Percentiles rank a stretch among this genome's conserved stretches.
Conservation (phyloP, 148 eudicot species). For the Rhododendron ferrugineum region DNA sequence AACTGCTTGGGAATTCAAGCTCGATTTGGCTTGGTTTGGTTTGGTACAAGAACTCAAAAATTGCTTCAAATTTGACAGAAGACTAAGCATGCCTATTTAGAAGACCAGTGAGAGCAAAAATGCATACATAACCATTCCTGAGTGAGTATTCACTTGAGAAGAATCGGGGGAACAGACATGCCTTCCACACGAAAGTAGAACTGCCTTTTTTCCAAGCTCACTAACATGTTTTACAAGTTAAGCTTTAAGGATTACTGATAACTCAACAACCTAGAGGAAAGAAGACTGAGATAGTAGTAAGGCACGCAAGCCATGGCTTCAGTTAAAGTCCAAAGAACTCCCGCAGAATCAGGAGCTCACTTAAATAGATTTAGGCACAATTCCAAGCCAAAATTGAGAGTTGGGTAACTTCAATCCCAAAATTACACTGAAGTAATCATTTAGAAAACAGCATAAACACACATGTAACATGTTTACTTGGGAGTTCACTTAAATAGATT, state of each 20-base stretch:
- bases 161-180: no score
- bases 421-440: not conserved
- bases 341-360: not conserved
- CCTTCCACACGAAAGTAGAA: not conserved
- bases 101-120: not conserved
- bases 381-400: not conserved
- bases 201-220: not conserved
- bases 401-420: not conserved
- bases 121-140: conserved; percentile 7
- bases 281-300: not conserved
- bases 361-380: not conserved
- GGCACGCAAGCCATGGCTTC: not conserved
- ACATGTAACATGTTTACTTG: conserved; percentile 9
- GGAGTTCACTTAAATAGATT: not conserved
- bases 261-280: not conserved
- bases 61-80: not conserved
- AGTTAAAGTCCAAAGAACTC: not conserved
- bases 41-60: not conserved
- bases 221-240: not conserved
- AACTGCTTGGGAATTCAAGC: not conserved
- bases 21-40: no score
- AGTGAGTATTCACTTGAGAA: not conserved
- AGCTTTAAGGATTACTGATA: not conserved
- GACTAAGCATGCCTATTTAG: not conserved
- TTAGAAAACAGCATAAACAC: not conserved